Evolutionary conservation across 441 rosid species (phyloP), one percentile per base, ranked within the genome.

Genomic region (Hypseocharis bilobata): DNA sequence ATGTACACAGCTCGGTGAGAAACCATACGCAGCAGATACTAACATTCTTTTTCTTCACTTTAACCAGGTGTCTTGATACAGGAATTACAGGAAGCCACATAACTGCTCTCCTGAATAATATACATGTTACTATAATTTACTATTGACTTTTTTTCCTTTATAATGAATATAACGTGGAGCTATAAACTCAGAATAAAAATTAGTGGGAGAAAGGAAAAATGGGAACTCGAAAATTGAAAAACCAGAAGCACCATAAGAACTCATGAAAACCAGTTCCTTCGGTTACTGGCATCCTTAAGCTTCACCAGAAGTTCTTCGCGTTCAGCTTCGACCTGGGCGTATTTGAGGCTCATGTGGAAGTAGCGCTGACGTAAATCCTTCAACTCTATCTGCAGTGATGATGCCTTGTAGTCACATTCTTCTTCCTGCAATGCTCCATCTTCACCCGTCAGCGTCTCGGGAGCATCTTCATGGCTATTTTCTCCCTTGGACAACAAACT

Each of bases 301-400:
- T 81, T 83, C 71, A 80, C 68, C 63, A 76, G 74, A 4, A 87
- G 86, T 61, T 82, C 79, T 62, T 80, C 86, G 5, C 84, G 72
- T 51, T 85, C 76, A 61, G 83, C 76, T 77, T 85, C 86, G 0
- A 79, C 90, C 72, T 87, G 83, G 0, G 87, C 88, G 23, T 81
- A 87, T 65, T 84, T 81, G 38, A 85, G 84, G 82, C 93, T 87
- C 86, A 85, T 77, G 36, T 78, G 77, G 69, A 77, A 70, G 78
- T 82, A 84, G 30, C 85, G 74, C 51, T 87, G 85, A 0, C 38
- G 82, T 52, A 85, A 38, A 47, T 83, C 86, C 67, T 32, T 80
- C 69, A 87, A 65, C 76, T 87, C 89, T 19, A 56, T 38, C 76
- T 79, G 79, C 2, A 80, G 72, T 0, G 74, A 59, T 23, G 72